Evolutionary conservation across 2,329 filamentous ascomycete species (phyloP).

Genomic region (Ophiostoma australiae): DNA sequence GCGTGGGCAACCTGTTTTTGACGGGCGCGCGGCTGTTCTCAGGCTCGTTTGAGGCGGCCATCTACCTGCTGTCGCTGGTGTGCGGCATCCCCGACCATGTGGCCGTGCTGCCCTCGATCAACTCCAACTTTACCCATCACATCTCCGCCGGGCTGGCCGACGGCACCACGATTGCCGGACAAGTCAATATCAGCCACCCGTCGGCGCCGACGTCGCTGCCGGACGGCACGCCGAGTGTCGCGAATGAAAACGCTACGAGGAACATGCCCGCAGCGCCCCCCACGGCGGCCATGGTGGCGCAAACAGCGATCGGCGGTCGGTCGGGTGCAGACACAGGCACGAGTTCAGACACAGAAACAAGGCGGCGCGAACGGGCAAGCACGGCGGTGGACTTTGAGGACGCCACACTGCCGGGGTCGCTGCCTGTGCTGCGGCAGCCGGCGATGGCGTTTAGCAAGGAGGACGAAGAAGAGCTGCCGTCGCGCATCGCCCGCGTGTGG

Average conservation of each 20-base stretch:
- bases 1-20: constrained; percentile 73
- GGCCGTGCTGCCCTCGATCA: constrained; percentile 80
- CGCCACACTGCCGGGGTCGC: constrained; percentile 72
- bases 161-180: constrained; percentile 75
- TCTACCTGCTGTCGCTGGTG: constrained; percentile 82
- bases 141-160: constrained; percentile 78
- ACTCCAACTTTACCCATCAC: constrained; percentile 92
- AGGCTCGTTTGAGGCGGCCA: constrained; percentile 85
- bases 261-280: not conserved
- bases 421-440: constrained; percentile 72
- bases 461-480: constrained; percentile 67
- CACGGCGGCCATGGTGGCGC: not conserved
- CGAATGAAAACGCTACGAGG: too few species aligned
- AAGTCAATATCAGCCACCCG: constrained; percentile 89
- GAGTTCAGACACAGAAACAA: not conserved
- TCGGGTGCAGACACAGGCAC: not conserved
- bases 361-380: constrained; percentile 35
- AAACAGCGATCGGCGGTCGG: not conserved
- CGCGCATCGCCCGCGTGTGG: constrained; percentile 78
- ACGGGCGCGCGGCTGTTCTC: constrained; percentile 86
- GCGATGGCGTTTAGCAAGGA: constrained; percentile 79
- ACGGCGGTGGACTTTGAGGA: constrained; percentile 68
- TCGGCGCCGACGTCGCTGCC: constrained; percentile 56
- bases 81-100: constrained; percentile 75
- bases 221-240: constrained; percentile 29